Evolutionary conservation across 495 filamentous ascomycete species (phyloP), one percentile per base, ranked within the genome.

Genomic region (Elaphomyces granulatus): DNA sequence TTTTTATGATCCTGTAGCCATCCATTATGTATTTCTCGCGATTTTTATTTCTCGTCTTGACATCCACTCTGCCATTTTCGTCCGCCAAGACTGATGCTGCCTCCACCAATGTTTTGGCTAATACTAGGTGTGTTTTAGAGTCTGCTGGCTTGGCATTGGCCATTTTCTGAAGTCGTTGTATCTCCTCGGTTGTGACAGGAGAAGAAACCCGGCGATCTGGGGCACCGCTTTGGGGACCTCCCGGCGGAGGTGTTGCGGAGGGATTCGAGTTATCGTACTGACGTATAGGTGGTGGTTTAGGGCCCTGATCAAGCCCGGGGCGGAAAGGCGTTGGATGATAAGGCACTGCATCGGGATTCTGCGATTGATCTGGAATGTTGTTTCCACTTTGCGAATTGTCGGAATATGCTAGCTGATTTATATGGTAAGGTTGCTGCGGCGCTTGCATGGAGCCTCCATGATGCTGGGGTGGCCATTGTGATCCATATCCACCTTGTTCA

Each of bases 1-100:
- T 94, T 61, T 93, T 92, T 34, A 95, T 60, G 31, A 86, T 78
- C 58, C 93, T 95, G 52, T 88, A 72, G 3, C 86, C 84, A 54
- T 96, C 90, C 45, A 79, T 61, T 4, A 83, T 63, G 52, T 85
- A 96, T 43, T 78, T 80, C 55, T 95, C 87, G 35, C 83, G 78
- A 21, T 78, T 80, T 47, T 80, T 86, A 40, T 70, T 73, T 26
- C 78, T 75, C 0, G 78, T 74, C 48, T 78, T 83, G 1, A 76
- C 64, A 54, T 98, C 90, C 3, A 83, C 74, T 14, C 82, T 68
- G 15, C 71, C 71, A 32, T 63, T 63, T 23, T 81, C 75, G 20
- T 72, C 73, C 9, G 83, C 76, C 2, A 98, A 68, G 9, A 81
- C 76, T 8, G 73, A 73, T 4, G 87, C 71, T 0, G 90, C 90